Conservation (phyloP, 1,139 yeast species). For the Trichomonascaceae sp. region DNA sequence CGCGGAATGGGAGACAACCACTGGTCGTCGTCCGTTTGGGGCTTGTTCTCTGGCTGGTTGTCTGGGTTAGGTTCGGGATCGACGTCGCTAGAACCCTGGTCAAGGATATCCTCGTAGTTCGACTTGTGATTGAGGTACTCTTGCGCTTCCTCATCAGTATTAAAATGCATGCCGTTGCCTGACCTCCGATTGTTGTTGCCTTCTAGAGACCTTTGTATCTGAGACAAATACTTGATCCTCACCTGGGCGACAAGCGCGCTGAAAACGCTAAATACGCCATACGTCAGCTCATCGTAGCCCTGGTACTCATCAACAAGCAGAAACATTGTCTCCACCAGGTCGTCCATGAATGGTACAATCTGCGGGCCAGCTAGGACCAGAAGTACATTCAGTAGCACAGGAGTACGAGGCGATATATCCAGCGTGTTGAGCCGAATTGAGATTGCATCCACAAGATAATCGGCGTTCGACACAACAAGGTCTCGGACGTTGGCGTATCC, state of each 20-base stretch:
- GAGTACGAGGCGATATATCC: slow-evolving; percentile 57
- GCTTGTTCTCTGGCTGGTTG: slow-evolving; percentile 7
- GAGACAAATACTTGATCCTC: not conserved
- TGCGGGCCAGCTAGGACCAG: slow-evolving; percentile 57
- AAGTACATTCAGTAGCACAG: slow-evolving; percentile 55
- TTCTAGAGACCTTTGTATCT: not conserved
- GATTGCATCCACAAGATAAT: slow-evolving; percentile 66
- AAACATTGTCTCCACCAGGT: slow-evolving; percentile 61
- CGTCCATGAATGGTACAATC: slow-evolving; percentile 54
- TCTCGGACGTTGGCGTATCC: slow-evolving; percentile 44
- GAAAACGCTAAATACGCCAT: slow-evolving; percentile 64
- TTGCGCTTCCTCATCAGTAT: not conserved
- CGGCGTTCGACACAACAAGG: slow-evolving; percentile 55
- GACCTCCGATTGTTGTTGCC: not conserved
- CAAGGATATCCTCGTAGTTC: not conserved
- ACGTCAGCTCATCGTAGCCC: slow-evolving; percentile 59
- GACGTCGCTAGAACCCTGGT: too few species aligned
- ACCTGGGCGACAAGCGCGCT: slow-evolving; percentile 45
- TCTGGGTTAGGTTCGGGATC: not conserved
- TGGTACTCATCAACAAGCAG: slow-evolving; percentile 71
- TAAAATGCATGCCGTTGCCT: not conserved
- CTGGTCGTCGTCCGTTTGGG: slow-evolving; percentile 20
- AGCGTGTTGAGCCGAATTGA: slow-evolving; percentile 57
- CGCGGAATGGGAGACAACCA: slow-evolving; percentile 62
- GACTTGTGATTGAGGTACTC: not conserved